These are phyloP conservation scores for Thalassiosira exigua DNA, from an alignment of 352 stramenopile genomes.

Conservation along the genomic window DNA sequence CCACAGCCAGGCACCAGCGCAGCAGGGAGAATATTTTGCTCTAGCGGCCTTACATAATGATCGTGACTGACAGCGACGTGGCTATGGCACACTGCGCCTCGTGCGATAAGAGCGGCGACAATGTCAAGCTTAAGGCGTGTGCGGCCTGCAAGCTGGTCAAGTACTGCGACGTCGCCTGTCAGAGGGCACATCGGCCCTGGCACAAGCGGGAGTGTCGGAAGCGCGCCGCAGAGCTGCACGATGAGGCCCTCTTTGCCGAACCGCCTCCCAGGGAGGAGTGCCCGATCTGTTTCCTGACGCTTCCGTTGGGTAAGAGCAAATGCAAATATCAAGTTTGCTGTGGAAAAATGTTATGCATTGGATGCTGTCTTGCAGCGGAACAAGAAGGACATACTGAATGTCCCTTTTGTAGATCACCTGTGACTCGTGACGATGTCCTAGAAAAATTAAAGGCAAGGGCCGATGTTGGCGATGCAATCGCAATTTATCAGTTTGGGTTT, in stretches of 20 bases:
- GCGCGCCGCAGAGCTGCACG: constrained; percentile 3
- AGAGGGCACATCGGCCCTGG: constrained; percentile 12
- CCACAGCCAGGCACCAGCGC: no score
- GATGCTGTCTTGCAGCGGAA: neutral
- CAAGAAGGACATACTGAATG: neutral
- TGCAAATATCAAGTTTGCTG: neutral
- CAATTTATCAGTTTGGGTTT: no score
- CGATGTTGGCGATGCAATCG: no score
- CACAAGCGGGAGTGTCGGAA: constrained; percentile 23
- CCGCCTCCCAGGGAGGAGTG: neutral
- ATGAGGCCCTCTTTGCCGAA: constrained; percentile 1
- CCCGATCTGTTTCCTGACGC: constrained; percentile 1
- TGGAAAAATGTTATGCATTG: constrained; percentile 2
- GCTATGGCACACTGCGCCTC: no score
- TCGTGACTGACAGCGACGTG: no score
- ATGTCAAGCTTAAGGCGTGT: no score
- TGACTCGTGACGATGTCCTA: neutral
- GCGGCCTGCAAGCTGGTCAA: no score
- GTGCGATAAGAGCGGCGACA: no score
- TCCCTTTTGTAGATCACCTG: neutral
- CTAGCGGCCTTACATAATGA: no score
- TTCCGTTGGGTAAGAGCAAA: neutral
- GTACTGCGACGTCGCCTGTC: no score
- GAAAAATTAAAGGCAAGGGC: no score
- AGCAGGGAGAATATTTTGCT: no score